Conservation (phyloP, 2,329 filamentous ascomycete species). For the Fusarium luffae region DNA sequence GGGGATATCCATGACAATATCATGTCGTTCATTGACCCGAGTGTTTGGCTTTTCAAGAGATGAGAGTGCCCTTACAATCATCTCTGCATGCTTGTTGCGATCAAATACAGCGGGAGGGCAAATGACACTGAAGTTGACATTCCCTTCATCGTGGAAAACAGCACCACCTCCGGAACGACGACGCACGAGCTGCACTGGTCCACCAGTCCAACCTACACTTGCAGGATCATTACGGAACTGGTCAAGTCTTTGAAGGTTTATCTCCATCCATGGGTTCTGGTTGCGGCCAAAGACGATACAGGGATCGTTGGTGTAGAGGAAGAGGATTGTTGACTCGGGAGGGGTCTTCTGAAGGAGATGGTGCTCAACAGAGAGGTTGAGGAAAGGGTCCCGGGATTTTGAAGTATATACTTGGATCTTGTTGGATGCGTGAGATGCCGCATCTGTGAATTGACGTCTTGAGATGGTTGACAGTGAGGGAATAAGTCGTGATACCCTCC, state of each 20-base stretch:
- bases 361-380: conserved; percentile 96
- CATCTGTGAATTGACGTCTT: conserved; percentile 51
- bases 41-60: conserved; percentile 67
- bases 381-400: conserved; percentile 76
- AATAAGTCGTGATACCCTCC: conserved; percentile 12
- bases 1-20: conserved; percentile 79
- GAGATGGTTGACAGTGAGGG: conserved; percentile 19
- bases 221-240: conserved; percentile 37
- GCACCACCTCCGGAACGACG: conserved; percentile 89
- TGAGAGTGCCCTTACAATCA: conserved; percentile 87
- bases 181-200: conserved; percentile 72
- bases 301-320: conserved; percentile 88
- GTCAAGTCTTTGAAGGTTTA: conserved; percentile 74
- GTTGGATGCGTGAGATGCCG: conserved; percentile 57
- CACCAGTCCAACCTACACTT: conserved; percentile 43
- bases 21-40: conserved; percentile 88
- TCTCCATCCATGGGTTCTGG: conserved; percentile 97
- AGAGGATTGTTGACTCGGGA: conserved; percentile 78
- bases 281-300: conserved; percentile 94
- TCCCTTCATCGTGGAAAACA: conserved; percentile 93
- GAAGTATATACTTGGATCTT: conserved; percentile 77
- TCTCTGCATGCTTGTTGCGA: conserved; percentile 87
- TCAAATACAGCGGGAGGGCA: conserved; percentile 81
- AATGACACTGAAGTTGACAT: conserved; percentile 95
- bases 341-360: conserved; percentile 82